These are phyloP conservation scores for Calonectria multiphialidica DNA, from an alignment of 2,329 filamentous ascomycete genomes.

Conservation along the genomic window DNA sequence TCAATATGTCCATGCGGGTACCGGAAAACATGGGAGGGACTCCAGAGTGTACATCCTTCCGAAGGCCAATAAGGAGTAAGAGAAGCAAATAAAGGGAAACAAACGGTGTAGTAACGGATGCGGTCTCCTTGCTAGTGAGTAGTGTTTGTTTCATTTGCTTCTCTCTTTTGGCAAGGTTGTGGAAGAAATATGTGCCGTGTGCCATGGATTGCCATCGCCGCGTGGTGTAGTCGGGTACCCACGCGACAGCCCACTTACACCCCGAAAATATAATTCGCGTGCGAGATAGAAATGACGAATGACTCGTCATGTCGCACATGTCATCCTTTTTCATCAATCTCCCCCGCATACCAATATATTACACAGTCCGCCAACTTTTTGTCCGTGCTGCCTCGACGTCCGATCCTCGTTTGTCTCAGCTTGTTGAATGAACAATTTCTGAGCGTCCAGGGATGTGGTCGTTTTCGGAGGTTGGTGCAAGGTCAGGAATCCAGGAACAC, in stretches of 20 bases:
- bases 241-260: constrained; percentile 4
- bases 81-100: background rate
- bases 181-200: background rate
- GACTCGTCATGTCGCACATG: constrained; percentile 14
- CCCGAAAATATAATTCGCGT: background rate
- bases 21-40: background rate
- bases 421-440: background rate
- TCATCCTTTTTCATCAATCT: background rate
- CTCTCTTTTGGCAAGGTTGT: background rate
- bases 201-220: background rate
- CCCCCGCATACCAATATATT: background rate
- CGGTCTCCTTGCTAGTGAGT: background rate
- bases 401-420: background rate
- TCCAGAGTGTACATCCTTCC: background rate
- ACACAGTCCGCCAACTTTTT: background rate
- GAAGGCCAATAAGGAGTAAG: background rate
- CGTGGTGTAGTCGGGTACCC: background rate
- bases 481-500: constrained; percentile 29
- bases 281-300: constrained; percentile 10
- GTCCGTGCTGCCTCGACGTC: background rate
- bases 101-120: background rate
- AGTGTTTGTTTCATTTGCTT: background rate
- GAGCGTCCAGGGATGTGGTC: background rate
- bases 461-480: background rate
- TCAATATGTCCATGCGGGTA: background rate